Conservation (phyloP, 192 early-diverging fungal genomes). For the Podila epigama region DNA sequence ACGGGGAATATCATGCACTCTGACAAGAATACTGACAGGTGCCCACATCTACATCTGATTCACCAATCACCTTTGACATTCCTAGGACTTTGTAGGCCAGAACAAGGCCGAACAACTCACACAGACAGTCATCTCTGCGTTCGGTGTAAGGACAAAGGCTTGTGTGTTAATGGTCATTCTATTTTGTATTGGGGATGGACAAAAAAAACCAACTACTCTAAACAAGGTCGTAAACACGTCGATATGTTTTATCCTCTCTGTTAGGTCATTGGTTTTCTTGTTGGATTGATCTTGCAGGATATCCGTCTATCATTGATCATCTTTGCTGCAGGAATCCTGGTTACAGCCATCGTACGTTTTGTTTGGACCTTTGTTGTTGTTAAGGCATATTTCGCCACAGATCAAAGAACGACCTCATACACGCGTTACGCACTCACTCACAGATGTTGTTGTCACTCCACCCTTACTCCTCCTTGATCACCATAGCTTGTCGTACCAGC, state of each 20-base stretch:
- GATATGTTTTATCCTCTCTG: neutral
- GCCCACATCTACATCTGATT: no score
- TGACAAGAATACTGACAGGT: no score
- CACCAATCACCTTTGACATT: neutral
- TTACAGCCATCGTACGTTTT: constrained; percentile 15
- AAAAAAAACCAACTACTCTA: no score
- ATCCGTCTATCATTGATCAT: constrained; percentile 30
- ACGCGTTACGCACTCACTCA: no score
- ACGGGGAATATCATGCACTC: no score
- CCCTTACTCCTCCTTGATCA: neutral
- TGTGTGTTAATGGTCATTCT: neutral
- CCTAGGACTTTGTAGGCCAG: constrained; percentile 45
- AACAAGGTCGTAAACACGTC: no score
- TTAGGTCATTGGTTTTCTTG: constrained; percentile 37
- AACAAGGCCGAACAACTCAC: constrained; percentile 35
- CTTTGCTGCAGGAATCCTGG: constrained; percentile 33
- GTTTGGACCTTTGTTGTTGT: neutral
- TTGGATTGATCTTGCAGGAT: constrained; percentile 30
- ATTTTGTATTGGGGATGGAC: no score
- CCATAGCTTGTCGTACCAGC: constrained; percentile 37
- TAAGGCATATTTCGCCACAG: no score
- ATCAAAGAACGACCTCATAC: no score
- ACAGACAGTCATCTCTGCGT: constrained; percentile 34
- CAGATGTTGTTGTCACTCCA: no score
- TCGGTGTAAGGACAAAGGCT: constrained; percentile 11